These are phyloP conservation scores for Diutina pseudorugosa DNA, from an alignment of 1,139 yeast genomes.

Conservation along the genomic window DNA sequence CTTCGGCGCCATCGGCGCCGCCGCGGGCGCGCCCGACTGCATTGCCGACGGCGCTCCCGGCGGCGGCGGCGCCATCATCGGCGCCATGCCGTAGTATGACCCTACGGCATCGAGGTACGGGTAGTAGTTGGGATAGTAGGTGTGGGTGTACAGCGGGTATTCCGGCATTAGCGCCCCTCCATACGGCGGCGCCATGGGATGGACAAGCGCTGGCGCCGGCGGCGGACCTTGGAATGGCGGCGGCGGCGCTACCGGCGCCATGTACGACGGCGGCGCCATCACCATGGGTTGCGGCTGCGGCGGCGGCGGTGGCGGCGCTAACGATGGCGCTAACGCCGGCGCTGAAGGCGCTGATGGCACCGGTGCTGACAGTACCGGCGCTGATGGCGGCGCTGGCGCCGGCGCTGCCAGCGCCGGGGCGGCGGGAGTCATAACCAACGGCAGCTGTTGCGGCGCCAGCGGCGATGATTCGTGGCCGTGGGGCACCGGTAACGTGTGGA, in stretches of 20 bases:
- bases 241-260: background rate
- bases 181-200: background rate
- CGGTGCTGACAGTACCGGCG: background rate
- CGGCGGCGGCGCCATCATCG: background rate
- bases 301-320: background rate
- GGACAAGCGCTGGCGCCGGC: background rate
- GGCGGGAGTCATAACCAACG: too few species aligned
- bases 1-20: too few species aligned
- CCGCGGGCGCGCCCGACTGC: too few species aligned
- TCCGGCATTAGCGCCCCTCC: background rate
- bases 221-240: background rate
- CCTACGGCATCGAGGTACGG: background rate
- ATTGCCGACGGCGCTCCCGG: background rate
- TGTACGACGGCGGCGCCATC: background rate
- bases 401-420: too few species aligned
- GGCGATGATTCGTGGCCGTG: constrained; percentile 2
- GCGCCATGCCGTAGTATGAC: background rate
- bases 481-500: background rate
- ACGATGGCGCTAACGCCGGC: background rate
- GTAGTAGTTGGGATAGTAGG: background rate
- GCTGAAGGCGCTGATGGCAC: background rate
- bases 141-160: constrained; percentile 1
- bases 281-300: background rate
- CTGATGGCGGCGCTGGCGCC: background rate
- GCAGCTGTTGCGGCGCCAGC: background rate